Percentiles rank a stretch among this genome's conserved stretches.
Evolutionary conservation across 129 eudicot genomes (phyloP).

Genomic region (carrot (Daucus carota)): DNA sequence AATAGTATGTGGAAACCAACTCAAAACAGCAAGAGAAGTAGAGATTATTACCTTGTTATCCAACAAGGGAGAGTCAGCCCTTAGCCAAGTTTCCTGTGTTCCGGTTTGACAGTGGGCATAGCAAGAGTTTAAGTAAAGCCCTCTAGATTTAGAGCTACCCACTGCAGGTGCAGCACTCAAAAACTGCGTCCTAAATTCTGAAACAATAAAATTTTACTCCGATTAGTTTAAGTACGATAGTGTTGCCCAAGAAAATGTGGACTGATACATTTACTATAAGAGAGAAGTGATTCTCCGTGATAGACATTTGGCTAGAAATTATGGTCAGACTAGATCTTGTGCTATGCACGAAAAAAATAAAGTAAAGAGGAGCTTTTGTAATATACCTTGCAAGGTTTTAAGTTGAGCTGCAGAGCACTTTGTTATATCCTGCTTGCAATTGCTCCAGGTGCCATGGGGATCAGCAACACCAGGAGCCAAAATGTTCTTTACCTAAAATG

Average conservation of each 20-base stretch:
- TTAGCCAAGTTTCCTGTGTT: slow-evolving; percentile 87
- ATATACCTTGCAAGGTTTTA: slow-evolving; percentile 54
- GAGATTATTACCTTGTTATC: slow-evolving; percentile 40
- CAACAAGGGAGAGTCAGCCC: slow-evolving; percentile 60
- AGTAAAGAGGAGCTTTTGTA: not conserved
- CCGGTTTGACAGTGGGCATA: slow-evolving; percentile 95
- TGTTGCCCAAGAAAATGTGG: not conserved
- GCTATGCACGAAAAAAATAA: not conserved
- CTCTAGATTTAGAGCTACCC: slow-evolving; percentile 43
- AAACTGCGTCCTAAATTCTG: slow-evolving; percentile 66
- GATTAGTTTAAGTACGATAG: not conserved
- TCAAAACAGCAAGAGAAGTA: not conserved
- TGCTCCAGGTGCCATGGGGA: slow-evolving; percentile 75
- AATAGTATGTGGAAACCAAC: not conserved
- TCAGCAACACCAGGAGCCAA: slow-evolving; percentile 93
- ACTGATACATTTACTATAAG: not conserved
- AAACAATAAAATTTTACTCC: not conserved
- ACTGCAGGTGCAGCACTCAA: slow-evolving; percentile 44
- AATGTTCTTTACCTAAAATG: slow-evolving; percentile 65
- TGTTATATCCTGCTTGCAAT: slow-evolving; percentile 53
- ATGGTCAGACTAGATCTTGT: not conserved
- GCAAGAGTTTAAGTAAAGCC: slow-evolving; percentile 79
- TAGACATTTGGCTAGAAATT: not conserved
- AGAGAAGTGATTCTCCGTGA: not conserved
- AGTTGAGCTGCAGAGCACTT: slow-evolving; percentile 60